Evolutionary conservation across 2,329 filamentous ascomycete genomes (phyloP).

Genomic region (Arthrobotrys sinensis): DNA sequence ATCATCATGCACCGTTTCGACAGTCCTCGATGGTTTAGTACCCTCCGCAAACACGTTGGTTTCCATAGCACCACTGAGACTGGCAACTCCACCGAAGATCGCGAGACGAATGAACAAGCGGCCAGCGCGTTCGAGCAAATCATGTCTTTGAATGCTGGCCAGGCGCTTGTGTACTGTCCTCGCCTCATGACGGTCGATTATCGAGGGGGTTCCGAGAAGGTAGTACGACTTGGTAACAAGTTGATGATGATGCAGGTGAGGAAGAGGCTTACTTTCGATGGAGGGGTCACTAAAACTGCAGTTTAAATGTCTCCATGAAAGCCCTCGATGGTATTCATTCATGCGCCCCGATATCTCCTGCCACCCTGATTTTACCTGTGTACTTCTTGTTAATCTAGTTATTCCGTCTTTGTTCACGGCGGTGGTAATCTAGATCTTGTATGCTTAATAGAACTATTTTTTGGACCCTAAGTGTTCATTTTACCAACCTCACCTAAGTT

Average conservation of each 20-base stretch:
- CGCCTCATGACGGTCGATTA: conserved; percentile 28
- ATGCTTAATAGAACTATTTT: no score
- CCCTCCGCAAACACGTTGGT: conserved; percentile 66
- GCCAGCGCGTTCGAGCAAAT: conserved; percentile 68
- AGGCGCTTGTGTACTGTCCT: conserved; percentile 66
- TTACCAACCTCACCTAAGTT: not conserved
- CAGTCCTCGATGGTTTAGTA: conserved; percentile 75
- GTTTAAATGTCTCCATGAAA: not conserved
- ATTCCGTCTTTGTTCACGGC: not conserved
- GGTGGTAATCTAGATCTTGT: not conserved
- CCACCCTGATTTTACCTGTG: not conserved
- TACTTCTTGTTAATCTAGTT: not conserved
- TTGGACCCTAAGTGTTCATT: no score
- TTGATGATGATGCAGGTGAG: conserved; percentile 37
- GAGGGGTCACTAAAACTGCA: conserved; percentile 33
- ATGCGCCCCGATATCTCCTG: no score
- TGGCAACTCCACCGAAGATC: not conserved
- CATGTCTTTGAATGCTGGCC: conserved; percentile 70
- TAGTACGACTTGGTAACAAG: conserved; percentile 11
- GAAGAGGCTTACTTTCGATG: conserved; percentile 39
- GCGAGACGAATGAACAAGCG: not conserved
- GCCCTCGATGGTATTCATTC: no score
- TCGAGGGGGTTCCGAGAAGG: not conserved
- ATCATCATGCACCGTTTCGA: conserved; percentile 81
- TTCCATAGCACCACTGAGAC: not conserved